Conservation (phyloP, 768 basidiomycete species). For the Boletus rex-veris region DNA sequence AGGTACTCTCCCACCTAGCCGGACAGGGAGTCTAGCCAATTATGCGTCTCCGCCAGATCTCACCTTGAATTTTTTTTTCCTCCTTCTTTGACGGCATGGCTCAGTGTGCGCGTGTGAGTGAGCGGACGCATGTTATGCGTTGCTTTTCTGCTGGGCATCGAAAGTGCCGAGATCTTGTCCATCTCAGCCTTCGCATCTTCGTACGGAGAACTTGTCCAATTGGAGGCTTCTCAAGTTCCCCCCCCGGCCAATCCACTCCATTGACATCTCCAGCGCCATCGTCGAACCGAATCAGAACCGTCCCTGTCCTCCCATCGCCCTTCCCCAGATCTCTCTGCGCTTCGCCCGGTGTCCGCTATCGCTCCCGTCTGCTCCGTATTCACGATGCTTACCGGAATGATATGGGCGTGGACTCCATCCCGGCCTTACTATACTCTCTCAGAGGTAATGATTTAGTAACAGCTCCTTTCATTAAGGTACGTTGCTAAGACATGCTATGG, state of each 20-base stretch:
- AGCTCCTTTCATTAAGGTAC: constrained; percentile 36
- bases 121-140: constrained; percentile 8
- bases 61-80: constrained; percentile 12
- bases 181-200: constrained; percentile 16
- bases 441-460: constrained; percentile 40
- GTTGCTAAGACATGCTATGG: constrained; percentile 34
- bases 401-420: constrained; percentile 33
- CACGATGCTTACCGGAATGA: constrained; percentile 34
- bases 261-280: constrained; percentile 33
- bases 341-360: constrained; percentile 25
- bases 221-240: constrained; percentile 22
- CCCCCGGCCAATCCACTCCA: constrained; percentile 29
- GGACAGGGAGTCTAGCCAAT: constrained; percentile 27
- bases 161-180: constrained; percentile 22
- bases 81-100: constrained; percentile 22
- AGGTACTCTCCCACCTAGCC: constrained; percentile 33
- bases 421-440: constrained; percentile 32
- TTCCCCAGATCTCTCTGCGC: constrained; percentile 27
- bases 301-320: constrained; percentile 23
- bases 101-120: constrained; percentile 19
- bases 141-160: constrained; percentile 14
- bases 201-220: constrained; percentile 26
- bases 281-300: constrained; percentile 25
- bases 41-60: constrained; percentile 23
- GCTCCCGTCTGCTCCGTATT: constrained; percentile 28